These are phyloP conservation scores for Aplosporella prunicola DNA, from an alignment of 2,329 filamentous ascomycete species.

Conservation along the genomic window DNA sequence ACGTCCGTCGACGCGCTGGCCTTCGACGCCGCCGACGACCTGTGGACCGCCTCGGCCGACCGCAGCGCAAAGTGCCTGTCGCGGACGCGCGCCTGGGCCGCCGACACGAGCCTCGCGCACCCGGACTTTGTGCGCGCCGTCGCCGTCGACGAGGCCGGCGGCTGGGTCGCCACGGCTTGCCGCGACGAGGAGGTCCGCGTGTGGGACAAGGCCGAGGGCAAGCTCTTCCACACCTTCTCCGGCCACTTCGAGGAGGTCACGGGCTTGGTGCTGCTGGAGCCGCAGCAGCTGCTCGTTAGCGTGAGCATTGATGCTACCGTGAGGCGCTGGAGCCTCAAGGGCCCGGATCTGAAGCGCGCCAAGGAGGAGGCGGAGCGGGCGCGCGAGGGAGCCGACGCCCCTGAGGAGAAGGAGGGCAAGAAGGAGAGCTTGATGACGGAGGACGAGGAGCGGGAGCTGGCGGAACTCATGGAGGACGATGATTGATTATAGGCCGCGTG, in stretches of 20 bases:
- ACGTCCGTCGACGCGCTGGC: slow-evolving; percentile 78
- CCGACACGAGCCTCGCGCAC: slow-evolving; percentile 65
- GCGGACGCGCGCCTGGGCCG: slow-evolving; percentile 56
- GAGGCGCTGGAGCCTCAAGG: slow-evolving; percentile 68
- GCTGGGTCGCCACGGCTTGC: slow-evolving; percentile 79
- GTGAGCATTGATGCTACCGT: slow-evolving; percentile 86
- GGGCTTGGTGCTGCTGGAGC: slow-evolving; percentile 56
- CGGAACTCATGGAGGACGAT: slow-evolving; percentile 76
- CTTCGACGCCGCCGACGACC: slow-evolving; percentile 63
- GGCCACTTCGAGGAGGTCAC: slow-evolving; percentile 95
- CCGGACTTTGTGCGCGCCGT: slow-evolving; percentile 86
- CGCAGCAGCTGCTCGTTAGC: slow-evolving; percentile 53
- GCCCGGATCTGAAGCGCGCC: slow-evolving; percentile 49
- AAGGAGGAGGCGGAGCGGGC: slow-evolving; percentile 42
- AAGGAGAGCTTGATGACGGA: slow-evolving; percentile 57
- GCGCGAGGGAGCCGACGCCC: slow-evolving; percentile 37
- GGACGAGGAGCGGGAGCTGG: slow-evolving; percentile 88
- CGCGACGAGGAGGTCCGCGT: slow-evolving; percentile 85
- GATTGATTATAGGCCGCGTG: slow-evolving; percentile 36
- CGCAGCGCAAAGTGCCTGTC: slow-evolving; percentile 75
- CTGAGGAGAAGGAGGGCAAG: slow-evolving; percentile 36
- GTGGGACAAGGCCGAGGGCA: slow-evolving; percentile 68
- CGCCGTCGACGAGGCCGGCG: slow-evolving; percentile 55
- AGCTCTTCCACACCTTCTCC: slow-evolving; percentile 61
- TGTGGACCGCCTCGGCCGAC: slow-evolving; percentile 92